Base-by-base conservation (phyloP, 352 stramenopile genomes). In the Blastocystis sp. region DNA sequence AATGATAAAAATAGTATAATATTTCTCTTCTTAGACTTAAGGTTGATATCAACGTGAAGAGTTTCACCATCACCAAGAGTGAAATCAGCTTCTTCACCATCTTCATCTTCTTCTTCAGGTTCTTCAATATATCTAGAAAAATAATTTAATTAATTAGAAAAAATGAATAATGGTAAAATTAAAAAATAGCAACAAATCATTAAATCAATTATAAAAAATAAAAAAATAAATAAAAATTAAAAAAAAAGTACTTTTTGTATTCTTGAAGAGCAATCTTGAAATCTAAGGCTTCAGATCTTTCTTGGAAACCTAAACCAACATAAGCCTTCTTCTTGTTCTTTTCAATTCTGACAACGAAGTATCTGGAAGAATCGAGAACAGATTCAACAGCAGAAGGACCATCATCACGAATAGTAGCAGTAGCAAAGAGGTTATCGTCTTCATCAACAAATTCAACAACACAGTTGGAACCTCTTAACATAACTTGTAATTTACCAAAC, bases 1-100 rank as follows among this genome's bases (percentile, higher is more conserved):
- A n/a, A n/a, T n/a, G n/a, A n/a, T n/a, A n/a, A n/a, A n/a, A n/a
- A n/a, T n/a, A n/a, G n/a, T n/a, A n/a, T n/a, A n/a, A n/a, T n/a
- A n/a, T n/a, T n/a, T n/a, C n/a, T 32, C 25, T 42, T 54, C 43
- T 54, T 54, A 32, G 35, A 47, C 43, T 54, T 54, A 32, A 54
- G 35, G 25, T 25, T 7, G 13, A 54, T 32, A 10, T 54, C 43
- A 7, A 54, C 43, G 25, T 54, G 43, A 28, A 54, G 43, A 7
- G 45, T 39, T 34, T 48, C 41, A 33, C 41, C 41, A 4, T 48
- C 41, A 25, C 35, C 25, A 33, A 48, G 41, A 35, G 41, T 13
- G 41, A 36, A 48, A 18, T 48, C 41, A 25, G 32, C 25, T 30
- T 48, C 41, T 30, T 48, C 41, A 9, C 18, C 18, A 30, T 48